These are phyloP conservation scores for Chlorociboria aeruginascens DNA, from an alignment of 495 filamentous ascomycete genomes.

Conservation along the genomic window DNA sequence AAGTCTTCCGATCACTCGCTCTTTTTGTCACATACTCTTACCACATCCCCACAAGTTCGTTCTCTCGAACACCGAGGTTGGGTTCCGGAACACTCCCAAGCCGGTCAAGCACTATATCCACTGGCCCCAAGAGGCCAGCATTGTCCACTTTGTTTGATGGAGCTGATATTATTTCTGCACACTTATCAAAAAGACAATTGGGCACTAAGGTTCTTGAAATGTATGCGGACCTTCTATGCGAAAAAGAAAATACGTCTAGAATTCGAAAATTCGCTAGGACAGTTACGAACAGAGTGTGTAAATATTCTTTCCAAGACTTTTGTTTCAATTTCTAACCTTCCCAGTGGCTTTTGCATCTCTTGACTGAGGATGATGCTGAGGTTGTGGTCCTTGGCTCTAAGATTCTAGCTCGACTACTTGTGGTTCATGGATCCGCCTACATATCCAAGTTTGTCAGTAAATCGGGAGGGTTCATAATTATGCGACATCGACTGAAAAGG, in stretches of 20 bases:
- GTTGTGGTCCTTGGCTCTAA: slow-evolving; percentile 72
- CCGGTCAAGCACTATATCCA: slow-evolving; percentile 23
- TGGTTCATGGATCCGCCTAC: slow-evolving; percentile 66
- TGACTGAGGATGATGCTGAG: slow-evolving; percentile 76
- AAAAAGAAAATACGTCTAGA: slow-evolving; percentile 48
- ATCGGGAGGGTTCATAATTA: slow-evolving; percentile 72
- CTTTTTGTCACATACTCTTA: slow-evolving; percentile 89
- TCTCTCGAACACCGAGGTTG: slow-evolving; percentile 40
- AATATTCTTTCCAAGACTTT: background rate
- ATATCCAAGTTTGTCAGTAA: slow-evolving; percentile 75
- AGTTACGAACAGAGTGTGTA: slow-evolving; percentile 84
- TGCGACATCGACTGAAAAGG: slow-evolving; percentile 66
- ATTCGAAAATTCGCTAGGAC: slow-evolving; percentile 86
- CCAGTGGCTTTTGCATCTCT: slow-evolving; percentile 89
- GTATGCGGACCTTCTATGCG: slow-evolving; percentile 74
- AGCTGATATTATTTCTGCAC: slow-evolving; percentile 8
- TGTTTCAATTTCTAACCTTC: slow-evolving; percentile 27
- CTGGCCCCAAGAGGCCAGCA: slow-evolving; percentile 20
- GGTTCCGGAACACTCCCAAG: slow-evolving; percentile 26
- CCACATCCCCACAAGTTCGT: slow-evolving; percentile 46
- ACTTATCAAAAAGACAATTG: slow-evolving; percentile 45
- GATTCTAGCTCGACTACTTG: slow-evolving; percentile 76
- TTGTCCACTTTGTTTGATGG: slow-evolving; percentile 19
- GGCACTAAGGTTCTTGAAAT: slow-evolving; percentile 68
- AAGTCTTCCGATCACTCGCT: slow-evolving; percentile 75